phyloP scores from a whole-genome alignment of 805 yeast species.

The Scheffersomyces lignosus region DNA sequence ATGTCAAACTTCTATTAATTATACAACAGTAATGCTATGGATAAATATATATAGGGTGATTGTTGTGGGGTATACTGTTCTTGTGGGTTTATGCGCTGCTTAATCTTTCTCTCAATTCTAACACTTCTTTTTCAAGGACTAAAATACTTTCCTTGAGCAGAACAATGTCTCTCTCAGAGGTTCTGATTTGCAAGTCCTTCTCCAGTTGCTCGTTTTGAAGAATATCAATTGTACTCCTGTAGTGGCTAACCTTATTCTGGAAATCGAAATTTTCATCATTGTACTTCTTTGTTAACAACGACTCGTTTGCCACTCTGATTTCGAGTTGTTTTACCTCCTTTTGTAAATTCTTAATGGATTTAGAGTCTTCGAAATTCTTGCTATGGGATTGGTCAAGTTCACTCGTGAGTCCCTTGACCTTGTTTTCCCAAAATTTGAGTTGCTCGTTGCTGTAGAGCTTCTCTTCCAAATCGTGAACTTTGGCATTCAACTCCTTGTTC shows the following conservation, averaged over 20 bases:
- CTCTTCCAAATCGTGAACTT: constrained; percentile 47
- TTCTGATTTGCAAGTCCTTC: constrained; percentile 43
- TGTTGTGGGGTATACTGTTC: too few species aligned
- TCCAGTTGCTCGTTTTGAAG: constrained; percentile 40
- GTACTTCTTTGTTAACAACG: constrained; percentile 49
- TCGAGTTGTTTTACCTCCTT: constrained; percentile 55
- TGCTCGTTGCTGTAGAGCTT: constrained; percentile 52
- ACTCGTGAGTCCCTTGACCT: constrained; percentile 53
- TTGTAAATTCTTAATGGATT: constrained; percentile 49
- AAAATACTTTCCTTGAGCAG: constrained; percentile 54
- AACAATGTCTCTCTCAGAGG: constrained; percentile 56
- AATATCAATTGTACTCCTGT: constrained; percentile 38
- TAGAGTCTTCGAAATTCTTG: constrained; percentile 52
- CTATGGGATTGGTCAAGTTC: constrained; percentile 49
- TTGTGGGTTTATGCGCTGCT: too few species aligned
- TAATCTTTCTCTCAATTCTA: constrained; percentile 51
- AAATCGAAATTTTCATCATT: constrained; percentile 59
- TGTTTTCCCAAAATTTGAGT: constrained; percentile 59
- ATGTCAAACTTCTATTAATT: too few species aligned
- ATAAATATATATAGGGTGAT: too few species aligned
- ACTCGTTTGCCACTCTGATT: constrained; percentile 51
- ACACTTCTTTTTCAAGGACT: constrained; percentile 55
- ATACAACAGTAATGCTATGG: too few species aligned
- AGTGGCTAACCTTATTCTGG: constrained; percentile 49
- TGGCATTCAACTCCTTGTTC: constrained; percentile 49